Base-by-base conservation (phyloP, 164 flowering plant species). In the Aristolochia fimbriata region DNA sequence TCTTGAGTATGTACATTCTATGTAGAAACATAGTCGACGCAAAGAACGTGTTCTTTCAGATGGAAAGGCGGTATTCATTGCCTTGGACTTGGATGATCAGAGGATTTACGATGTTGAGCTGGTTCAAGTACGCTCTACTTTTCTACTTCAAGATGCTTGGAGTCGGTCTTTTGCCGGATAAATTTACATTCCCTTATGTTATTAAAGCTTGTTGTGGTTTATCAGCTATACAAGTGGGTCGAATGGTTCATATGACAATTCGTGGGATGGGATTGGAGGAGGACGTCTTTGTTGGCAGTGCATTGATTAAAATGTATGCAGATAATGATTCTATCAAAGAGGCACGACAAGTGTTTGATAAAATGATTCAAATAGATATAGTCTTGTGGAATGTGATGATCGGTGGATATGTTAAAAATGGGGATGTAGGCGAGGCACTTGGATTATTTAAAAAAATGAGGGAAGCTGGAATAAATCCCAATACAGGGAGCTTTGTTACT, bases 81-180 rank as follows among this genome's bases (percentile, higher is more conserved):
- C 81, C 84, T 59, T 88, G 97, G 97, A 87, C 86, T 80, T 84
- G 85, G 93, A 87, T 86, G 88, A 88, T 87, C 57, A 80, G 96
- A 62, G 85, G 87, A 59, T 79, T 81, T 71, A 74, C 72, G 3
- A 67, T 58, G 70, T 70, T 79, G 79, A 80, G 85, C 43, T 66
- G 53, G 57, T 80, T 76, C 65, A 70, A 81, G 31, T 73, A 73
- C 63, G 83, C 89, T 3, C 22, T 91, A 65, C 60, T 78, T 80
- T 76, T 81, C 60, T 91, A 78, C 71, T 81, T 86, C 27, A 88
- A 87, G 86, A 88, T 91, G 96, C 67, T 91, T 66, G 69, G 77
- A 37, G 68, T 31, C 67, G 85, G 84, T 6, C 68, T 77, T 69
- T 67, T 24, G 2, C 93, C 96, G 21, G 95, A 89, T 73, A 87